phyloP scores from a whole-genome alignment of 768 basidiomycete genomes.

The Kwoniella heveanensis region DNA sequence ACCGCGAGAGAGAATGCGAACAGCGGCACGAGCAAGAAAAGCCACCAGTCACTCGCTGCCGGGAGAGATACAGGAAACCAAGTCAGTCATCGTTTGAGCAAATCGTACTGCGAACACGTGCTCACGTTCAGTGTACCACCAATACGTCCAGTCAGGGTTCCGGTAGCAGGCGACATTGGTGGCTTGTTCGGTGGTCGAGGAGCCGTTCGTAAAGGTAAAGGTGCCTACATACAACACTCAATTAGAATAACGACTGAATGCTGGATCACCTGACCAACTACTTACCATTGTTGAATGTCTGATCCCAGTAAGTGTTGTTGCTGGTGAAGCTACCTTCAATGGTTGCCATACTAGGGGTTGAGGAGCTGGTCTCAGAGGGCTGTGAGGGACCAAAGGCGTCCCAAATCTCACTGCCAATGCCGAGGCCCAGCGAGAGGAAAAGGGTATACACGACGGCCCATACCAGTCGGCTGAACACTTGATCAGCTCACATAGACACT shows the following conservation, averaged over 20 bases:
- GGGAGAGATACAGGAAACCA: not conserved
- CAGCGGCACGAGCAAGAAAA: slow-evolving; percentile 43
- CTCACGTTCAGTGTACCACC: slow-evolving; percentile 45
- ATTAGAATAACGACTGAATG: no score
- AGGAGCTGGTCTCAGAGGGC: slow-evolving; percentile 8
- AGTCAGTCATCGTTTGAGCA: not conserved
- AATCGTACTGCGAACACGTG: no score
- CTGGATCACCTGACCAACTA: no score
- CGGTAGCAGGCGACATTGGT: slow-evolving; percentile 42
- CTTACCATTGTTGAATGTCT: slow-evolving; percentile 42
- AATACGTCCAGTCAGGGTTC: slow-evolving; percentile 28
- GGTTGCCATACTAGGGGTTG: slow-evolving; percentile 24
- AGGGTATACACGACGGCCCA: slow-evolving; percentile 50
- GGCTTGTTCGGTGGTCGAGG: slow-evolving; percentile 24
- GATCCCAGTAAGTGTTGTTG: slow-evolving; percentile 42
- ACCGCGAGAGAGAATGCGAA: slow-evolving; percentile 43
- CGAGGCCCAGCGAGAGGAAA: slow-evolving; percentile 43
- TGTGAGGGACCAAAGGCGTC: slow-evolving; percentile 41
- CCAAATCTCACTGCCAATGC: slow-evolving; percentile 44
- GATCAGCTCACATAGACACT: not conserved
- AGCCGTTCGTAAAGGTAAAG: slow-evolving; percentile 45
- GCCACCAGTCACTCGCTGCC: slow-evolving; percentile 36
- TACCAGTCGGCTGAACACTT: slow-evolving; percentile 31
- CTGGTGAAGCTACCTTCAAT: slow-evolving; percentile 37
- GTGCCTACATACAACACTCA: slow-evolving; percentile 43